These are phyloP conservation scores for Xylaria venustula DNA, from an alignment of 495 filamentous ascomycete genomes.

Conservation along the genomic window DNA sequence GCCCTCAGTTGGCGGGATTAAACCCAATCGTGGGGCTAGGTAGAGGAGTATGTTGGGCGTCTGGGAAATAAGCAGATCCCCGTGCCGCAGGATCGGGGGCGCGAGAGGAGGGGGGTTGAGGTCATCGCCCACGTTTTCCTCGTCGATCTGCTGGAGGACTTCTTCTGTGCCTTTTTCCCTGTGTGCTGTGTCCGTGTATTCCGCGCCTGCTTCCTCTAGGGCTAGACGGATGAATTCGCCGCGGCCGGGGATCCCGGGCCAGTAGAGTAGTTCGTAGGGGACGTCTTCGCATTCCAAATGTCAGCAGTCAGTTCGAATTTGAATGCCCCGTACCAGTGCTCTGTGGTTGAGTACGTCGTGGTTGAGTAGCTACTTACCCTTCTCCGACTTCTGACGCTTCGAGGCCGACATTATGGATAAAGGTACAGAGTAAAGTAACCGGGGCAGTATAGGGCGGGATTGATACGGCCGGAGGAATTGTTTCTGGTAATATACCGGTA, in stretches of 20 bases:
- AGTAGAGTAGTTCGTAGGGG: constrained; percentile 62
- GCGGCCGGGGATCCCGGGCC: constrained; percentile 62
- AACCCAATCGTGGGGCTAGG: constrained; percentile 52
- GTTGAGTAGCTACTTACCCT: constrained; percentile 13
- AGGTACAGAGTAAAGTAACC: no score
- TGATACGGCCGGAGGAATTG: no score
- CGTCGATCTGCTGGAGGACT: constrained; percentile 35
- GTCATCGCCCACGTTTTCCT: constrained; percentile 35
- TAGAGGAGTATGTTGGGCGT: constrained; percentile 65
- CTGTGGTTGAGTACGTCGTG: no score
- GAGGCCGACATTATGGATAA: constrained; percentile 25
- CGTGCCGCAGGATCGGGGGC: constrained; percentile 59
- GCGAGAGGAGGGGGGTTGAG: constrained; percentile 60
- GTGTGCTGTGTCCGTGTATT: constrained; percentile 59
- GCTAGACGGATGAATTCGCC: constrained; percentile 64
- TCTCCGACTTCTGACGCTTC: constrained; percentile 40
- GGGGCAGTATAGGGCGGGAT: no score
- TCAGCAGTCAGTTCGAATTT: no score
- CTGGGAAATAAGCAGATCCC: constrained; percentile 59
- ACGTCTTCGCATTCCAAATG: constrained; percentile 22
- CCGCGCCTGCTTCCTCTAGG: constrained; percentile 58
- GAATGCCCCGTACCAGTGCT: no score
- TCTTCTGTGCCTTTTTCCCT: constrained; percentile 34
- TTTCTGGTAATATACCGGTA: no score
- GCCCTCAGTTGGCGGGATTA: constrained; percentile 39